Base-by-base conservation (phyloP, 768 basidiomycete genomes). In the Mycena olivaceomarginata region DNA sequence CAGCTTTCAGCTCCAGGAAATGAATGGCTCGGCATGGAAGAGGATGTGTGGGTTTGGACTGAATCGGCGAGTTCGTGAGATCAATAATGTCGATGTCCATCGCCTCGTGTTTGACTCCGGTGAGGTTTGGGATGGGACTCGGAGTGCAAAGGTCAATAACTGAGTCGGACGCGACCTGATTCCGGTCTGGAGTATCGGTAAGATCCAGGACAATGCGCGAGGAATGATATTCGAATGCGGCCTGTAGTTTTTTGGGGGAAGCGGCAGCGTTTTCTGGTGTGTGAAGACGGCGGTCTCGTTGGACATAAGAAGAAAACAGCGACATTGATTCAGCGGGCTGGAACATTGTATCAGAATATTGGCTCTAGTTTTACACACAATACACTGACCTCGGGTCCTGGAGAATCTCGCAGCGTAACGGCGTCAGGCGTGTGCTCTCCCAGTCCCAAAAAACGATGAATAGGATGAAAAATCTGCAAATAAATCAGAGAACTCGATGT, bases 61-160 rank as follows among this genome's bases (percentile, higher is more conserved):
- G 31, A 31, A 9, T 12, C 22, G 63, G 48, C 9, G 63, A 72
- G 12, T 43, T 15, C n/a, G 63, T 65, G 18, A 72, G 63, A 51
- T 72, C 71, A 43, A 72, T 72, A 10, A 72, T 25, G 4, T 46
- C 31, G n/a, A 25, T 37, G 13, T 18, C 13, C 1, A 48, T 22
- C 51, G 53, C 63, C 6, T 40, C 25, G 22, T 15, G 18, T 18
- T 72, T 65, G 31, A 37, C 4, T 20, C 46, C 31, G 40, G 0
- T 43, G 4, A 5, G 37, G 2, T 18, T 48, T 12, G 41, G 37
- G 18, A 43, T n/a, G 0, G 71, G 71, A 51, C 48, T 72, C 3
- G 63, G 71, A 41, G 63, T 72, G 40, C 71, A 65, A 0, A 72
- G 71, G 57, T 72, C 71, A 4, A 65, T 72, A 3, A 70, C 18